A percentile compares a stretch with the other conserved stretches of the same genome.
phyloP scores from a whole-genome alignment of 2,329 filamentous ascomycete species.

The Pleomassaria siparia region DNA sequence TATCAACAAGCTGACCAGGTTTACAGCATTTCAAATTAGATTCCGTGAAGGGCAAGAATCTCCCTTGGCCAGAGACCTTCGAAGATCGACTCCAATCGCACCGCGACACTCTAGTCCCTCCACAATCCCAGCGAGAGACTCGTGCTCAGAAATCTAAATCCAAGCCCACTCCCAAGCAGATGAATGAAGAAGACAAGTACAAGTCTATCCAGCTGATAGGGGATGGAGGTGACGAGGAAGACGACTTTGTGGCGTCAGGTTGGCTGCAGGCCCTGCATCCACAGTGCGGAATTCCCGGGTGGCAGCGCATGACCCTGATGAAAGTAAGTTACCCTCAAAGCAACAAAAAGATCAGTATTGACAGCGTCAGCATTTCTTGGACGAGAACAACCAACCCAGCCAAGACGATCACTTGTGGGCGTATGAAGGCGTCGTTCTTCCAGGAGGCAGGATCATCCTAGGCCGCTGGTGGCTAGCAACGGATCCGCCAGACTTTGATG shows the following conservation, averaged over 20 bases:
- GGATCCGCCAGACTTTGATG: slow-evolving; percentile 11
- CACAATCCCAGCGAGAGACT: slow-evolving; percentile 17
- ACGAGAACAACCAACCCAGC: slow-evolving; percentile 28
- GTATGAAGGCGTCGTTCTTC: slow-evolving; percentile 53
- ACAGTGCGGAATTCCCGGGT: slow-evolving; percentile 53
- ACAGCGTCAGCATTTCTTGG: slow-evolving; percentile 38
- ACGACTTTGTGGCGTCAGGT: slow-evolving; percentile 42
- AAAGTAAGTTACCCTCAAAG: slow-evolving; percentile 30
- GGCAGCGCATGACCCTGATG: slow-evolving; percentile 58
- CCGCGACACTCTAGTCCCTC: slow-evolving; percentile 13
- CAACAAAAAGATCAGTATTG: not conserved
- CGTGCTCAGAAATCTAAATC: slow-evolving; percentile 32
- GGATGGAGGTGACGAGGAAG: slow-evolving; percentile 40
- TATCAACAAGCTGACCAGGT: slow-evolving; percentile 14
- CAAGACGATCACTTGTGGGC: slow-evolving; percentile 49
- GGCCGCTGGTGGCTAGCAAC: slow-evolving; percentile 52
- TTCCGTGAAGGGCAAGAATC: slow-evolving; percentile 23
- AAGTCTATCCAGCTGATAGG: slow-evolving; percentile 37
- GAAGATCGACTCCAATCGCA: slow-evolving; percentile 45
- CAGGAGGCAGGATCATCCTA: slow-evolving; percentile 50
- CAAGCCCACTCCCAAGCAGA: slow-evolving; percentile 12
- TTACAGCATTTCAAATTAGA: slow-evolving; percentile 37
- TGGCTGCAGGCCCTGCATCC: slow-evolving; percentile 53
- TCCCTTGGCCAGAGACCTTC: slow-evolving; percentile 43
- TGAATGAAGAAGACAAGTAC: not conserved